phyloP scores from a whole-genome alignment of 2,329 filamentous ascomycete species.

The Xylaria sp. region DNA sequence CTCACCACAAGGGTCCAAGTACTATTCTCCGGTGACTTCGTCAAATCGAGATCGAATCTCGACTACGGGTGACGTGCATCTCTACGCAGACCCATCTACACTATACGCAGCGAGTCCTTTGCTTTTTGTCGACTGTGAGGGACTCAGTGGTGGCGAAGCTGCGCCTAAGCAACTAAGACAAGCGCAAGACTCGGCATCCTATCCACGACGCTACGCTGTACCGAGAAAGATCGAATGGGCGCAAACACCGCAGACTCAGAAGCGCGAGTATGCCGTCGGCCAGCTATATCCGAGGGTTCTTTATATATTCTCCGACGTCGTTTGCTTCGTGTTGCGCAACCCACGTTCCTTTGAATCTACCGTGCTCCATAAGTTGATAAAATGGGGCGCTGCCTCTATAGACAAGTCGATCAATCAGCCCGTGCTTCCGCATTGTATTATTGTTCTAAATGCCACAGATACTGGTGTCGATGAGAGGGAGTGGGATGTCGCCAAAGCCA shows the following conservation, averaged over 20 bases:
- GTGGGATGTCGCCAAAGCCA: constrained; percentile 58
- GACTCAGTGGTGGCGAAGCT: constrained; percentile 61
- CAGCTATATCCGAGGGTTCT: constrained; percentile 58
- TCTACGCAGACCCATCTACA: constrained; percentile 61
- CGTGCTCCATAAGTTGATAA: constrained; percentile 56
- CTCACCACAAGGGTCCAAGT: constrained; percentile 46
- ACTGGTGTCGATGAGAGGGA: constrained; percentile 52
- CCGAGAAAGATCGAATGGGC: constrained; percentile 51
- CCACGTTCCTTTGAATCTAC: constrained; percentile 55
- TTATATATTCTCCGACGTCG: constrained; percentile 59
- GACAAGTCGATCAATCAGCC: constrained; percentile 67
- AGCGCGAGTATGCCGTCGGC: constrained; percentile 54
- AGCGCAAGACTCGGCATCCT: constrained; percentile 32
- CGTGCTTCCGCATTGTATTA: constrained; percentile 64
- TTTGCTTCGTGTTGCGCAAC: constrained; percentile 58
- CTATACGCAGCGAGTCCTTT: constrained; percentile 54
- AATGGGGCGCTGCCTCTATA: constrained; percentile 62
- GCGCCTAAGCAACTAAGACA: constrained; percentile 48
- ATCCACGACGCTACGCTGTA: constrained; percentile 38
- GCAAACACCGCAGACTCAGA: constrained; percentile 48
- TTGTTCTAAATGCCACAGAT: constrained; percentile 62
- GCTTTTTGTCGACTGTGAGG: constrained; percentile 64
- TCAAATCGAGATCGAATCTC: constrained; percentile 55
- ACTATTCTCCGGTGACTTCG: constrained; percentile 59
- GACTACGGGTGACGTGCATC: constrained; percentile 63